Percentiles rank a stretch among this genome's conserved stretches.
Evolutionary conservation across 164 flowering plant species (phyloP).

Genomic region (Buxus sempervirens): DNA sequence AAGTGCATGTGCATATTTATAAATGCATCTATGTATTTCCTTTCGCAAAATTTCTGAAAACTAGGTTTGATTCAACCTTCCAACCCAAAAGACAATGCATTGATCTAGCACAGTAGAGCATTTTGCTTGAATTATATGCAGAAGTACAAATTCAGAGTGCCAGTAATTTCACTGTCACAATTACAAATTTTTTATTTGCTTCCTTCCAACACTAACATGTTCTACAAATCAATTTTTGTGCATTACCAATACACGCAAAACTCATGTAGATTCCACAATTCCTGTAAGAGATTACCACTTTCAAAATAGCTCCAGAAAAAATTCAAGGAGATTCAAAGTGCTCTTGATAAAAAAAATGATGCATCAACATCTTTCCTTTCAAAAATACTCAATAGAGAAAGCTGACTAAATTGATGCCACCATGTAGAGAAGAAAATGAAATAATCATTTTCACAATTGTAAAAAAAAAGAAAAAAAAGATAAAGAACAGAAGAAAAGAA

Average conservation of each 20-base stretch:
- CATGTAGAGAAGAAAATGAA: not conserved
- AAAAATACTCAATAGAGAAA: too few species aligned
- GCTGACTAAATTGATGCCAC: not conserved
- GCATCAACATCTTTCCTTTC: not conserved
- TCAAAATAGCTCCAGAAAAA: too few species aligned
- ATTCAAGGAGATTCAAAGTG: too few species aligned
- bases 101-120: too few species aligned
- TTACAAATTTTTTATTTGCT: not conserved
- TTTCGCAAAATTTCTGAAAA: too few species aligned
- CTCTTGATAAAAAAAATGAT: too few species aligned
- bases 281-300: too few species aligned
- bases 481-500: not conserved
- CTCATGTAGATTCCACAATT: not conserved
- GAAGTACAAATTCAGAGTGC: not conserved
- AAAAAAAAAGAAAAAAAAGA: conserved; percentile 1
- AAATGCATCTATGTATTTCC: too few species aligned
- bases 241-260: not conserved
- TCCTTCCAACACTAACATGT: not conserved
- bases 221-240: not conserved
- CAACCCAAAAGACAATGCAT: too few species aligned
- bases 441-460: not conserved
- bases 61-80: too few species aligned
- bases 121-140: too few species aligned
- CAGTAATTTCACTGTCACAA: not conserved
- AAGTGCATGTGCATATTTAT: too few species aligned